A percentile compares a stretch with the other conserved stretches of the same genome.
Evolutionary conservation across 1,284 basidiomycete species (phyloP).

Genomic region (Irpex lacteus): DNA sequence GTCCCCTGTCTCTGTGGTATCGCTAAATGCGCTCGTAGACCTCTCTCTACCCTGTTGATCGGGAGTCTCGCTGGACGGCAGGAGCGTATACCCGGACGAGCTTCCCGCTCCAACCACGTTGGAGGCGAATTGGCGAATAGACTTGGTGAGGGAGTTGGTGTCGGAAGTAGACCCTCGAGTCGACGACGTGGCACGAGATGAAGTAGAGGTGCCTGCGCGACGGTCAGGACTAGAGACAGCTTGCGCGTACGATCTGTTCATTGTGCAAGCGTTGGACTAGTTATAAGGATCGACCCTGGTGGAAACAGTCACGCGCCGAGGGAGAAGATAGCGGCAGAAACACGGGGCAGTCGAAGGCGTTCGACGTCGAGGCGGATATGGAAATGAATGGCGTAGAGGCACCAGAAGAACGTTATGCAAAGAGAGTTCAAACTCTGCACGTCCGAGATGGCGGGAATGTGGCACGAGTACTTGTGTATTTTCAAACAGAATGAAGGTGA

Average conservation of each 20-base stretch:
- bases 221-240: not conserved
- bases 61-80: not conserved
- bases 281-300: not conserved
- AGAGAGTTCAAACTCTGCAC: not conserved
- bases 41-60: not conserved
- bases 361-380: not conserved
- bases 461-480: too few relatives aligned
- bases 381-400: not conserved
- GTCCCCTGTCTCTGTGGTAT: not conserved
- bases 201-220: not conserved
- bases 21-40: not conserved
- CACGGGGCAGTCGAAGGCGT: not conserved
- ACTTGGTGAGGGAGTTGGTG: not conserved
- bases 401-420: not conserved
- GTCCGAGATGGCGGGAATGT: not conserved
- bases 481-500: not conserved
- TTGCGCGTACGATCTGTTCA: not conserved
- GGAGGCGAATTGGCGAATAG: not conserved
- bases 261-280: not conserved
- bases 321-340: not conserved
- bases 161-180: not conserved
- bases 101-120: not conserved
- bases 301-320: not conserved
- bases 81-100: not conserved
- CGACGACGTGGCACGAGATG: not conserved